Percentiles rank a stretch among this genome's conserved stretches.
phyloP scores from a whole-genome alignment of 176 grass and related monocot species.

The Areca catechu region DNA sequence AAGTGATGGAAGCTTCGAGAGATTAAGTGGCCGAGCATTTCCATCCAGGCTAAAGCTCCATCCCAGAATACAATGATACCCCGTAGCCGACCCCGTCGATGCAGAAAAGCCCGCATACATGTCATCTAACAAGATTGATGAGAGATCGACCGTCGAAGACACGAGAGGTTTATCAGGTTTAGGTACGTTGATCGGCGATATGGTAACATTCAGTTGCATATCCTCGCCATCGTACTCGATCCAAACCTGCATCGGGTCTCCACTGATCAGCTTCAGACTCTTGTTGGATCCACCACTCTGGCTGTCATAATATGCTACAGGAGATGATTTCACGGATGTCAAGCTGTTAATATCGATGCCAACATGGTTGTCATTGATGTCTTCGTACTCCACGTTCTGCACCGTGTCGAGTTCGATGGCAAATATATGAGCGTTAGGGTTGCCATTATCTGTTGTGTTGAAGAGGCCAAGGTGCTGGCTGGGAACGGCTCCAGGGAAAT shows the following conservation, averaged over 20 bases:
- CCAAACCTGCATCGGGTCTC: constrained; percentile 35
- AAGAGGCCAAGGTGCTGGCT: constrained; percentile 47
- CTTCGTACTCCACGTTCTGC: constrained; percentile 17
- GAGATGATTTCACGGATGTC: not conserved
- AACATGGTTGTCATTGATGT: constrained; percentile 54
- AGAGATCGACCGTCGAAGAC: constrained; percentile 24
- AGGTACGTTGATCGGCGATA: constrained; percentile 10
- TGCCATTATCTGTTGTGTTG: constrained; percentile 24
- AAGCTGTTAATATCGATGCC: constrained; percentile 47
- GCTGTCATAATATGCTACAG: constrained; percentile 7
- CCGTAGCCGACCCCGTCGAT: constrained; percentile 43
- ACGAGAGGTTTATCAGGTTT: constrained; percentile 31
- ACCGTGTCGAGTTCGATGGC: constrained; percentile 70
- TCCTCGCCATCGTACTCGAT: constrained; percentile 41
- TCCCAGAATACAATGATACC: constrained; percentile 50
- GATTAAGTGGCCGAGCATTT: constrained; percentile 29
- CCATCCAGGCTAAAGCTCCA: constrained; percentile 61
- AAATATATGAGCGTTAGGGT: constrained; percentile 15
- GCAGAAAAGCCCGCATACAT: constrained; percentile 60
- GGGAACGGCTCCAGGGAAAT: constrained; percentile 5
- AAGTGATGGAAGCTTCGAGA: constrained; percentile 37
- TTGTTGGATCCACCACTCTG: not conserved
- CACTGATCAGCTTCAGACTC: constrained; percentile 13
- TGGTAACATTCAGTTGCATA: constrained; percentile 33
- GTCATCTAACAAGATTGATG: constrained; percentile 10